Conservation (phyloP, 352 stramenopile species). For the Albugo candida region DNA sequence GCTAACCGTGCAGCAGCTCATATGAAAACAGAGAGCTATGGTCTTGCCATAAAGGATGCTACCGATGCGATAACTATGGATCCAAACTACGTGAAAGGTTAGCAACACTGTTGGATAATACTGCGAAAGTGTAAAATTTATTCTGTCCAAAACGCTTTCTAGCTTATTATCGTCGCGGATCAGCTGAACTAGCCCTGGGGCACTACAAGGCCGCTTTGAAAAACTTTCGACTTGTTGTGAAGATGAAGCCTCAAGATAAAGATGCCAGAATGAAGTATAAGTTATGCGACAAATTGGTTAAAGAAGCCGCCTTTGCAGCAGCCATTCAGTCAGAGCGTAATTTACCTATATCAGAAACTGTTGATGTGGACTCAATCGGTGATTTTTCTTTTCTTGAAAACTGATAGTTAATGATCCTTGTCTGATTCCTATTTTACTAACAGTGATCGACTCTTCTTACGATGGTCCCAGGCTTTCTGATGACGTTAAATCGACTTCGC, state of each 20-base stretch:
- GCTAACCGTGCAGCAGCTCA: constrained; percentile 91
- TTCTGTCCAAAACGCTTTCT: background rate
- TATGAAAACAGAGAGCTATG: constrained; percentile 97
- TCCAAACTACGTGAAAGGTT: constrained; percentile 90
- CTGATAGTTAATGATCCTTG: background rate
- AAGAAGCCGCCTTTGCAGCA: constrained; percentile 88
- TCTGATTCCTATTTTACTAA: background rate
- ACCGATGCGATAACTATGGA: constrained; percentile 89
- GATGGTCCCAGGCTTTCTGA: constrained; percentile 53
- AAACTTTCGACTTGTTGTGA: constrained; percentile 92
- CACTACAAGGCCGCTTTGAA: constrained; percentile 94
- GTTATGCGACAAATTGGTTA: constrained; percentile 93
- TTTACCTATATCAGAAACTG: constrained; percentile 81
- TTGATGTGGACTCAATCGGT: constrained; percentile 76
- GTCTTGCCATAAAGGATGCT: constrained; percentile 92
- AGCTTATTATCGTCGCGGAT: constrained; percentile 95
- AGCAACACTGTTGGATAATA: background rate
- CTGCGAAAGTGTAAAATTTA: background rate
- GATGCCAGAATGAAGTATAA: constrained; percentile 88
- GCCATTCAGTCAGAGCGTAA: constrained; percentile 93
- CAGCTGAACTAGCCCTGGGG: constrained; percentile 90
- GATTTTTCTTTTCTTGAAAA: background rate
- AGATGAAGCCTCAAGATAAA: constrained; percentile 89
- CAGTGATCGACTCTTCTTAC: constrained; percentile 63
- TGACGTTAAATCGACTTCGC: constrained; percentile 27